A percentile compares a stretch with the other conserved stretches of the same genome.
Evolutionary conservation across 176 grass and related monocot genomes (phyloP).

Genomic region (Carex parvula): DNA sequence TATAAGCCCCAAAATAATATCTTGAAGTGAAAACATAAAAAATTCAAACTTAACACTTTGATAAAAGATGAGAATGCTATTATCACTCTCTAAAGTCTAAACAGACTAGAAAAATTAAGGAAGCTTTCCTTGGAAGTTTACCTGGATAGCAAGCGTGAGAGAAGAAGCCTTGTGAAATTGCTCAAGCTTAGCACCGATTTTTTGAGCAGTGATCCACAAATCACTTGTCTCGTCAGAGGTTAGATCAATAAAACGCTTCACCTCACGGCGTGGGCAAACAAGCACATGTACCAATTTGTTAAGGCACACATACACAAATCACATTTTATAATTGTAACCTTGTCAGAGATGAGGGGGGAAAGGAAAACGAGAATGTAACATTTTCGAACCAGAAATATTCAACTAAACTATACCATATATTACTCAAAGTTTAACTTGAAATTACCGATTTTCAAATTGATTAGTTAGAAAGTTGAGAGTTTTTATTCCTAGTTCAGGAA

Average conservation of each 20-base stretch:
- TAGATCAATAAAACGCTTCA: slow-evolving; percentile 72
- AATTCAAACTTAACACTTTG: not conserved
- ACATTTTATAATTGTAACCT: slow-evolving; percentile 7
- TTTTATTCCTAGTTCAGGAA: not conserved
- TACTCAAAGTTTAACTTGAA: not conserved
- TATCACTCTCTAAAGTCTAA: no score
- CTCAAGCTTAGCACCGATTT: slow-evolving; percentile 63
- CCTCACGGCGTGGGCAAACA: slow-evolving; percentile 71
- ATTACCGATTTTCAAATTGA: not conserved
- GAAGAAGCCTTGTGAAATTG: slow-evolving; percentile 79
- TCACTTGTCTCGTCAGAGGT: slow-evolving; percentile 73
- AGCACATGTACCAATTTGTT: slow-evolving; percentile 70
- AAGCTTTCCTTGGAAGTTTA: slow-evolving; percentile 5
- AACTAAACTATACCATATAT: not conserved
- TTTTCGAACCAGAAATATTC: not conserved
- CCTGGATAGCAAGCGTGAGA: slow-evolving; percentile 78
- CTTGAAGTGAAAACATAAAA: not conserved
- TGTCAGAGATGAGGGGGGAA: not conserved
- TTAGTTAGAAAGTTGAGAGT: not conserved
- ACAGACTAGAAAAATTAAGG: not conserved
- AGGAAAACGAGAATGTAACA: not conserved
- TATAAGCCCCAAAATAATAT: not conserved
- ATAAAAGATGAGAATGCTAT: not conserved
- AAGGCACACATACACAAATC: slow-evolving; percentile 37
- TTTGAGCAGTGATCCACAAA: slow-evolving; percentile 84